Conservation (phyloP, 768 basidiomycete species). For the Basidioascus undulatus region DNA sequence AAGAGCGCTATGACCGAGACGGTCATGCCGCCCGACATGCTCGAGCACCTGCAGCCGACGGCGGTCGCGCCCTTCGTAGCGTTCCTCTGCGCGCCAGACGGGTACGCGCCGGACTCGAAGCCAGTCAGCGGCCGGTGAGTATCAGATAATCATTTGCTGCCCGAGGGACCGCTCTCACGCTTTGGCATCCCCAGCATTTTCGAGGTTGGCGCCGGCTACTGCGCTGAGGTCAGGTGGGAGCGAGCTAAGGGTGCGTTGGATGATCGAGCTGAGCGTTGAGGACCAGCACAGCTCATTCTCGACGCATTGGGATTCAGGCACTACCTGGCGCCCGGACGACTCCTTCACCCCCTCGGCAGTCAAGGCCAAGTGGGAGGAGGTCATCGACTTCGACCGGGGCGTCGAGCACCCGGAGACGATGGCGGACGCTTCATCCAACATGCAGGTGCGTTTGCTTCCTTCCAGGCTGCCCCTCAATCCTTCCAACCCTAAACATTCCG, state of each 20-base stretch:
- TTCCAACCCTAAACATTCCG: background rate
- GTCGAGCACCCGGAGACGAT: conserved; percentile 41
- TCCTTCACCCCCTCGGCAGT: conserved; percentile 88
- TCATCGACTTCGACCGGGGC: conserved; percentile 60
- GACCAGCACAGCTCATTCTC: no score
- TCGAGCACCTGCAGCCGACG: conserved; percentile 45
- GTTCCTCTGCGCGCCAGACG: conserved; percentile 65
- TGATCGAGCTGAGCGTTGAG: background rate
- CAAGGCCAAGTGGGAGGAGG: conserved; percentile 55
- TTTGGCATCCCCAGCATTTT: no score
- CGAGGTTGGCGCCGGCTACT: conserved; percentile 78
- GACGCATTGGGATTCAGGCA: no score
- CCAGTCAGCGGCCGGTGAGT: conserved; percentile 40
- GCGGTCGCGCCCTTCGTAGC: conserved; percentile 80
- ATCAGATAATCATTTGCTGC: no score
- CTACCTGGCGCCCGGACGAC: no score
- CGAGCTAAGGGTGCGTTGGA: conserved; percentile 42
- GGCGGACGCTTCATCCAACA: conserved; percentile 30
- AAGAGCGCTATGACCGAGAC: conserved; percentile 92
- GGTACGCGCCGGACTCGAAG: conserved; percentile 16
- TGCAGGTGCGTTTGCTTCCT: conserved; percentile 21
- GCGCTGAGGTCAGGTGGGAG: conserved; percentile 84
- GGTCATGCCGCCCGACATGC: conserved; percentile 78
- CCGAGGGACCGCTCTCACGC: conserved; percentile 19
- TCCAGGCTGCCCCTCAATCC: background rate